phyloP scores from a whole-genome alignment of 2,329 filamentous ascomycete species.

The Metarhizium rileyi region DNA sequence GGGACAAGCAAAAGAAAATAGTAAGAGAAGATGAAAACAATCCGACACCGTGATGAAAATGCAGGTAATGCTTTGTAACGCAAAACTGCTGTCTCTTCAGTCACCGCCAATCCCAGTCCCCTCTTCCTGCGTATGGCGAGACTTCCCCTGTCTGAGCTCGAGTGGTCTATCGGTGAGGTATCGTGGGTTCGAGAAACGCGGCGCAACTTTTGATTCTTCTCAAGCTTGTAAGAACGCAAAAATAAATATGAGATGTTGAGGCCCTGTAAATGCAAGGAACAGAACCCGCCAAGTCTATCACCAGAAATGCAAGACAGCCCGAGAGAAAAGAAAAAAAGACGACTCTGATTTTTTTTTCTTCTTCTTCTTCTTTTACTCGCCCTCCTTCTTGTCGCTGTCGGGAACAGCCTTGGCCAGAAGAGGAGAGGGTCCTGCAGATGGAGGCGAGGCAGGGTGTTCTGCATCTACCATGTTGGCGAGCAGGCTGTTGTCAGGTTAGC shows the following conservation, averaged over 20 bases:
- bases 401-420: constrained; percentile 53
- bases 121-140: constrained; percentile 20
- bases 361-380: constrained; percentile 38
- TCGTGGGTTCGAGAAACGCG: constrained; percentile 29
- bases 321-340: constrained; percentile 16
- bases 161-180: constrained; percentile 39
- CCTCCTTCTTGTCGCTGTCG: constrained; percentile 45
- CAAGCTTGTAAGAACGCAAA: constrained; percentile 23
- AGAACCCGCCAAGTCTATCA: constrained; percentile 41
- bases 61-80: constrained; percentile 3
- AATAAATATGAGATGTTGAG: constrained; percentile 14
- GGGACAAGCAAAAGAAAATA: not conserved
- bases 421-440: constrained; percentile 57
- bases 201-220: constrained; percentile 37
- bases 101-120: not conserved
- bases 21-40: not conserved
- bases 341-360: constrained; percentile 28
- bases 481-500: constrained; percentile 29
- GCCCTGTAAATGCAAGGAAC: constrained; percentile 38
- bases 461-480: constrained; percentile 49
- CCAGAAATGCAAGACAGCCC: constrained; percentile 37
- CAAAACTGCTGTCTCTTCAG: constrained; percentile 1
- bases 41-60: constrained; percentile 3
- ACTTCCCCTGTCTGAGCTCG: constrained; percentile 17
- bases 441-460: constrained; percentile 58